Base-by-base conservation (phyloP, 129 eudicot genomes). In the Helianthus annuus region DNA sequence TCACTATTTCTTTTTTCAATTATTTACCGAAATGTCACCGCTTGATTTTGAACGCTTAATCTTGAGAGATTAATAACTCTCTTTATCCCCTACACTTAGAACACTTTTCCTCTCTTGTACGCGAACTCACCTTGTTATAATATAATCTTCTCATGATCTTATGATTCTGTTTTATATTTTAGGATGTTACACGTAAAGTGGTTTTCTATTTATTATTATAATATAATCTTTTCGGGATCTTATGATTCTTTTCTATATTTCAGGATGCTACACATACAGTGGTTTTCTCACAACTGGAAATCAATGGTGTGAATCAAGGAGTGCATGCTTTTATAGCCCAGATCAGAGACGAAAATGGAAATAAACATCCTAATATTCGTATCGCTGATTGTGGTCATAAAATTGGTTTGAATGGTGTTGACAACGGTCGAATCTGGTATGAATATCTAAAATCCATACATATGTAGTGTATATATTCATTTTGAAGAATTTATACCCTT, bases 311-410 rank as follows among this genome's bases (percentile, higher is more conserved):
- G 46, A 87, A 85, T 78, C 67, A 87, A 84, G 98, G 98, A 55
- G 98, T 93, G 67, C 98, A 93, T 87, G 98, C 98, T 60, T 93
- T 90, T 73, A 86, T 93, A 13, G 87, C 87, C 51, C 96, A 82
- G 68, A 87, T 93, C 49, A 90, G 98, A 77, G 92, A 90, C 51
- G 84, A 53, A 78, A 61, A 87, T 82, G 97, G 91, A 34, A 84
- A 89, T 45, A 11, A 89, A 6, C 85, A 89, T 78, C 96, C 92
- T 52, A 87, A 89, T 71, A 74, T 89, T 53, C 88, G 95, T 24
- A 80, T 90, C 27, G 90, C 98, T 32, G 97, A 93, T 63, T 93
- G 98, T 87, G 96, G 98, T 57, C 98, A 93, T 78, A 93, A 93
- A 83, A 86, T 84, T 79, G 97, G 98, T 62, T 79, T 90, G 61